Conservation (phyloP, 805 yeast genomes). For the Geotrichum ghanense region DNA sequence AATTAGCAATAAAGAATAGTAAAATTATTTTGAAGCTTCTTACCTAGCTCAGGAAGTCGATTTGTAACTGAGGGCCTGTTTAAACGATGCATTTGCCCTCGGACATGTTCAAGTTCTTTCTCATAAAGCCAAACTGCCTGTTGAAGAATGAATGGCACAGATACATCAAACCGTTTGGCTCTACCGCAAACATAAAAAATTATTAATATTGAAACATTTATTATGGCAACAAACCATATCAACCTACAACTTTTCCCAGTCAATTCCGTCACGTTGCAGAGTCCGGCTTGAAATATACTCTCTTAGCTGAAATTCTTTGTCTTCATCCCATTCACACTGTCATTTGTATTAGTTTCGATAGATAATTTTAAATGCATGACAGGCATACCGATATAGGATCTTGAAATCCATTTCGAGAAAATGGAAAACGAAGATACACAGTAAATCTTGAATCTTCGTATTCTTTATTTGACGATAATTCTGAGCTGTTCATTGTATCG, state of each 20-base stretch:
- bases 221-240: background rate
- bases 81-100: constrained; percentile 22
- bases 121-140: constrained; percentile 34
- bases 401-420: constrained; percentile 29
- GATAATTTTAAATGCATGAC: background rate
- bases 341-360: background rate
- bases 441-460: constrained; percentile 7
- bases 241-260: constrained; percentile 19
- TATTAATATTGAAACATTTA: too few relatives aligned
- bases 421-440: constrained; percentile 35
- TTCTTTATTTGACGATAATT: background rate
- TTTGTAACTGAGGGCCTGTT: background rate
- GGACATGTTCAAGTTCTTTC: constrained; percentile 26
- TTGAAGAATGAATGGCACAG: constrained; percentile 27
- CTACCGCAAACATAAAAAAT: constrained; percentile 17
- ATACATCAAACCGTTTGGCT: constrained; percentile 27
- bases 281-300: constrained; percentile 22
- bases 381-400: constrained; percentile 28
- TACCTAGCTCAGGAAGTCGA: background rate
- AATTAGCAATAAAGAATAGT: background rate
- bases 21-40: background rate
- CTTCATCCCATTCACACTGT: constrained; percentile 22
- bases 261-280: constrained; percentile 22
- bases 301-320: constrained; percentile 26
- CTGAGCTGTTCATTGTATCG: background rate